Evolutionary conservation across 2,329 filamentous ascomycete genomes (phyloP).

Genomic region (Juglanconis sp.): DNA sequence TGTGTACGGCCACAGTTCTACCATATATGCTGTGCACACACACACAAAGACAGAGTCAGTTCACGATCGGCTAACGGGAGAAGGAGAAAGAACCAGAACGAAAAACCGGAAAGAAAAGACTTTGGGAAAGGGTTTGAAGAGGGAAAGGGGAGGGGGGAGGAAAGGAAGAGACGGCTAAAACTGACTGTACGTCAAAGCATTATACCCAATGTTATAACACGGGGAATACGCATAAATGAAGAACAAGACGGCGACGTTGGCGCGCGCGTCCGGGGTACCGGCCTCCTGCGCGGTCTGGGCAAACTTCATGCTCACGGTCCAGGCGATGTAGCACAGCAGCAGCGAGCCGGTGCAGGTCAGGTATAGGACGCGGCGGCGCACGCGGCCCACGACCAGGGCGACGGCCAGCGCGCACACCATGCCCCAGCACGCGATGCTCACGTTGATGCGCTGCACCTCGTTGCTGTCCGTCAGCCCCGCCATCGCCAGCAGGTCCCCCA

Average conservation of each 20-base stretch:
- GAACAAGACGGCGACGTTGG: slow-evolving; percentile 44
- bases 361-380: slow-evolving; percentile 48
- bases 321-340: slow-evolving; percentile 51
- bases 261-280: slow-evolving; percentile 27
- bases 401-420: slow-evolving; percentile 41
- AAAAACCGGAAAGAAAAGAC: background rate
- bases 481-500: slow-evolving; percentile 42
- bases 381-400: slow-evolving; percentile 41
- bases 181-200: slow-evolving; percentile 61
- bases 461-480: slow-evolving; percentile 40
- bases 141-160: no score
- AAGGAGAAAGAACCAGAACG: background rate
- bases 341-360: slow-evolving; percentile 49
- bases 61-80: background rate
- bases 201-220: slow-evolving; percentile 64
- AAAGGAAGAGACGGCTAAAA: background rate
- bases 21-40: slow-evolving; percentile 25
- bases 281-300: slow-evolving; percentile 31
- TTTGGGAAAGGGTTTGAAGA: no score
- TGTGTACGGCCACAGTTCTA: slow-evolving; percentile 30
- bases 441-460: slow-evolving; percentile 42
- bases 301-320: slow-evolving; percentile 47
- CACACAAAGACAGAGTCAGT: background rate
- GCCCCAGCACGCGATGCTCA: slow-evolving; percentile 46
- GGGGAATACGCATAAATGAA: slow-evolving; percentile 61